phyloP scores from a whole-genome alignment of 129 eudicot genomes.

The Artemisia tridentata region DNA sequence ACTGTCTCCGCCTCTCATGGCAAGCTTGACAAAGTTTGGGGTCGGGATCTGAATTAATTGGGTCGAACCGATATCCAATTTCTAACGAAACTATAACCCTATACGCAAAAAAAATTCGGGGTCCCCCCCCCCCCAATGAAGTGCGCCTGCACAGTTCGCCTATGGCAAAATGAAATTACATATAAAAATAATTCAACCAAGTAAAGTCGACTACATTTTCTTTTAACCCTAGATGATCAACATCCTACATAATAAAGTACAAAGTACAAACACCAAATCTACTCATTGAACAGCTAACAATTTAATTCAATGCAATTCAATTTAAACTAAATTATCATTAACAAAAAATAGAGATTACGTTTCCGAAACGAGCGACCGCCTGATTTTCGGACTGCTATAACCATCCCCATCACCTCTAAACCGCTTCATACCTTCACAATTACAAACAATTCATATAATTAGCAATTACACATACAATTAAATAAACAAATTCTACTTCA shows the following conservation, averaged over 20 bases:
- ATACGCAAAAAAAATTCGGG: no score
- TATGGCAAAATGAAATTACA: no score
- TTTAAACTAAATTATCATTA: neutral
- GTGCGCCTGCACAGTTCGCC: no score
- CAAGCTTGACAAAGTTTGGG: no score
- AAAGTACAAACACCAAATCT: neutral
- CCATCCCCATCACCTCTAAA: slow-evolving; percentile 80
- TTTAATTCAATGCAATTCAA: slow-evolving; percentile 10
- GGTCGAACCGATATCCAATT: no score
- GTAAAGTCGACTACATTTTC: no score
- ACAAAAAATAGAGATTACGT: slow-evolving; percentile 29
- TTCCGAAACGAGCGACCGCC: slow-evolving; percentile 58
- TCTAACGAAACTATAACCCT: no score
- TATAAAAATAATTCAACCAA: no score
- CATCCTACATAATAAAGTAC: neutral
- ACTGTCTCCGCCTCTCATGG: no score
- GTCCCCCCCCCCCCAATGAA: no score
- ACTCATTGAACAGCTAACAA: slow-evolving; percentile 5
- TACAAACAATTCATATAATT: neutral
- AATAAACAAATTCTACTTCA: slow-evolving; percentile 6
- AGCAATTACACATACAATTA: slow-evolving; percentile 1
- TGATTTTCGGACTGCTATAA: slow-evolving; percentile 52
- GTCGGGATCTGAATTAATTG: no score
- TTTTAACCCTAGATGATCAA: slow-evolving; percentile 9
- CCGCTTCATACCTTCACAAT: slow-evolving; percentile 42